Evolutionary conservation across 192 early-diverging fungal species (phyloP).

Genomic region (Funneliformis mosseae): DNA sequence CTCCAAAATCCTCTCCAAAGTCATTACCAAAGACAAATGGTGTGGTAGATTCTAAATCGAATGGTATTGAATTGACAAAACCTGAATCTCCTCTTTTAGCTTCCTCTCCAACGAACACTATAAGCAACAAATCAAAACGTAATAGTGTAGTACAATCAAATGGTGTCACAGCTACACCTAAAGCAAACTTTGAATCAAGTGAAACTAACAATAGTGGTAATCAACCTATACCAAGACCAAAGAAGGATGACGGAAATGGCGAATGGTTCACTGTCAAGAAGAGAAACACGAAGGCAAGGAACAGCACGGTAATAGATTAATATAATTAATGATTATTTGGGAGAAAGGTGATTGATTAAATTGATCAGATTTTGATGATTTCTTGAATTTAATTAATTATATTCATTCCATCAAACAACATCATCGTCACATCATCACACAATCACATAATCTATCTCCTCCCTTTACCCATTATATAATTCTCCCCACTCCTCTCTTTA

Average conservation of each 20-base stretch:
- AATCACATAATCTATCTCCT: too few species aligned
- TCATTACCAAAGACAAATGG: not conserved
- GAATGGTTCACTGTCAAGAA: constrained; percentile 9
- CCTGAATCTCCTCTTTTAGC: not conserved
- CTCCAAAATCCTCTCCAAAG: not conserved
- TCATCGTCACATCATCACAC: not conserved
- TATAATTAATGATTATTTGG: not conserved
- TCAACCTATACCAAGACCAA: not conserved
- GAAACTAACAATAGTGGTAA: not conserved
- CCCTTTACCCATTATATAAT: too few species aligned
- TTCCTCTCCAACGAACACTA: not conserved
- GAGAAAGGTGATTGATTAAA: not conserved
- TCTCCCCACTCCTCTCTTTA: too few species aligned
- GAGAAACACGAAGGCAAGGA: not conserved
- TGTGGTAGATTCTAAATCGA: not conserved
- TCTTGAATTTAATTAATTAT: not conserved
- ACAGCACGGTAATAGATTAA: constrained; percentile 18
- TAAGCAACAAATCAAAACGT: not conserved
- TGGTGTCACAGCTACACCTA: not conserved
- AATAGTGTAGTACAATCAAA: not conserved
- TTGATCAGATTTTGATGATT: not conserved
- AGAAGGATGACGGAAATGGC: constrained; percentile 3
- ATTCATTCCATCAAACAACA: not conserved
- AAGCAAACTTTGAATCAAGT: not conserved
- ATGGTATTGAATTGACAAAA: not conserved